A percentile compares a stretch with the other conserved stretches of the same genome.
These are phyloP conservation scores for Phytophthora quininea DNA, from an alignment of 352 stramenopile species.

Conservation along the genomic window DNA sequence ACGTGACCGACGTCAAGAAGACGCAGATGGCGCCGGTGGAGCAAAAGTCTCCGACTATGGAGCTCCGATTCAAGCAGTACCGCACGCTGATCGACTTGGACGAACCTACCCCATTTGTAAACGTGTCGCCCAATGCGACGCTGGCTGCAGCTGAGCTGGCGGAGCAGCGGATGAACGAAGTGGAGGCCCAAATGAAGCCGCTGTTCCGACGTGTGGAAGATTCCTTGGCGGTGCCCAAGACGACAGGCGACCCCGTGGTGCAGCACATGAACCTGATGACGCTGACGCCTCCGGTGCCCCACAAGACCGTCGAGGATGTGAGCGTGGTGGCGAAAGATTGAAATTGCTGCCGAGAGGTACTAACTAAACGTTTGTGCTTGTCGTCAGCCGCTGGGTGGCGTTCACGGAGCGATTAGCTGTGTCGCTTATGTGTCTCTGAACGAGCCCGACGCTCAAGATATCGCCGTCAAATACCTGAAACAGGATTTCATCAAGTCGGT, in stretches of 20 bases:
- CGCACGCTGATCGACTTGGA: constrained; percentile 51
- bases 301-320: constrained; percentile 31
- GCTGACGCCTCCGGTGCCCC: constrained; percentile 10
- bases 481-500: constrained; percentile 74
- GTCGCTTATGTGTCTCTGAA: constrained; percentile 55
- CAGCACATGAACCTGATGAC: constrained; percentile 56
- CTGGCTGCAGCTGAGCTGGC: constrained; percentile 29
- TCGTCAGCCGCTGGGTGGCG: constrained; percentile 39
- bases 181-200: constrained; percentile 55
- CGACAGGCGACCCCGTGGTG: constrained; percentile 17
- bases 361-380: constrained; percentile 10
- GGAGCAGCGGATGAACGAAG: constrained; percentile 47
- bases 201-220: constrained; percentile 47
- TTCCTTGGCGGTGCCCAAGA: constrained; percentile 40
- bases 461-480: constrained; percentile 62
- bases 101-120: constrained; percentile 44
- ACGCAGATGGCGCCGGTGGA: constrained; percentile 31
- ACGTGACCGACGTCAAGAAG: constrained; percentile 51
- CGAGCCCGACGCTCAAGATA: constrained; percentile 36
- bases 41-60: constrained; percentile 26
- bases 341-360: background rate
- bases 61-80: constrained; percentile 42
- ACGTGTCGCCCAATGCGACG: constrained; percentile 15
- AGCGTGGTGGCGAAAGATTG: constrained; percentile 3
- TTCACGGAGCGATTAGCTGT: constrained; percentile 57